Base-by-base conservation (phyloP, 1,139 yeast species). In the Maudiozyma humilis region DNA sequence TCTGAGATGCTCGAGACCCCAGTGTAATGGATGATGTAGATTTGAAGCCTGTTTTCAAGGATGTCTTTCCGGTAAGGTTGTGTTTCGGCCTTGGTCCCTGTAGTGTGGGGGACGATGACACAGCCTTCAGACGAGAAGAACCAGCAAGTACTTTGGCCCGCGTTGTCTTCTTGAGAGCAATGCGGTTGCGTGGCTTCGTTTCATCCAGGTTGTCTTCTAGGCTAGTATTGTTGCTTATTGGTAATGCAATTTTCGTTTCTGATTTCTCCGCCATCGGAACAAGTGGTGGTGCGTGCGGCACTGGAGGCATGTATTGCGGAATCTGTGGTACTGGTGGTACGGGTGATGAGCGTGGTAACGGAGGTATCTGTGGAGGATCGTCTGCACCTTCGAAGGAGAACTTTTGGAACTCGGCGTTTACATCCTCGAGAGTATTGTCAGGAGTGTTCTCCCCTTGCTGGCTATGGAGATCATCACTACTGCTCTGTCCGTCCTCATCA, bases 41-140 rank as follows among this genome's bases (percentile, higher is more conserved):
- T 25, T 34, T 33, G 6, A 31, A 43, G 27, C 19, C 45, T 19
- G 50, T 29, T 8, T 42, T 34, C 40, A 43, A 16, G 7, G 44
- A 16, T 6, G 48, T 16, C 17, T 38, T 41, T 3, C 41, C 6
- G 38, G 41, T 40, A 3, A 36, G 34, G 12, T 17, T 10, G 12
- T 34, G 36, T 3, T 16, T 19, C 1, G 34, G 15, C 13, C 5
- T 32, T 3, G 29, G 19, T n/a, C 31, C 30, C 8, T 42, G 34
- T 27, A 43, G 25, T 8, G 47, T 25, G 5, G 53, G 44, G 3
- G 51, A 25, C 14, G 55, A 47, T 27, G 42, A 47, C 8, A 46
- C 38, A 6, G 32, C 32, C 30, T 47, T 44, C 25, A 43, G 18
- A 4, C 41, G 32, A 13, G n/a, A n/a, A n/a, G n/a, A n/a, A n/a